phyloP scores from a whole-genome alignment of 1,284 basidiomycete species.

The Papiliotrema fonsecae region DNA sequence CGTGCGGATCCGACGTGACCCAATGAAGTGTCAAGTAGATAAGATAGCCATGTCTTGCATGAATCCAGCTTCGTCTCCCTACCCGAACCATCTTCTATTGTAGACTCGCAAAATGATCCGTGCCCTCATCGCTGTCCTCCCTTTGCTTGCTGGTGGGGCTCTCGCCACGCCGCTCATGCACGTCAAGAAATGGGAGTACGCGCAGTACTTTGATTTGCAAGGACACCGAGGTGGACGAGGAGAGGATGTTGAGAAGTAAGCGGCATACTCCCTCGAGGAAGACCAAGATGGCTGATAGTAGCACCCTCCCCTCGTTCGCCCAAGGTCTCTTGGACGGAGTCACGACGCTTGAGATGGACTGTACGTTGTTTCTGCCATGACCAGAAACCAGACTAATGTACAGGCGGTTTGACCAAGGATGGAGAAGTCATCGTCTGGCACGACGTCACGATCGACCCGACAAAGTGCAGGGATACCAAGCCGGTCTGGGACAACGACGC shows the following conservation, averaged over 20 bases:
- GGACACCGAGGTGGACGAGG: constrained; percentile 74
- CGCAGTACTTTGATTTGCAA: constrained; percentile 48
- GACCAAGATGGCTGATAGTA: background rate
- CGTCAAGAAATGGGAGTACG: constrained; percentile 24
- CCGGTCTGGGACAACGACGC: constrained; percentile 47
- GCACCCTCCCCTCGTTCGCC: constrained; percentile 37
- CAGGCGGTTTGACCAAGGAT: constrained; percentile 52
- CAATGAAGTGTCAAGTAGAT: too few relatives aligned
- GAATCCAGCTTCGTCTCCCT: too few relatives aligned
- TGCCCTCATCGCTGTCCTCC: background rate
- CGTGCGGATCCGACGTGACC: too few relatives aligned
- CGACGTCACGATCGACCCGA: constrained; percentile 59
- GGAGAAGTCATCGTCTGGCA: constrained; percentile 73
- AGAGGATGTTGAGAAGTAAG: constrained; percentile 44
- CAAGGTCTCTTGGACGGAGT: constrained; percentile 69
- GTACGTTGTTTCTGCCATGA: constrained; percentile 1
- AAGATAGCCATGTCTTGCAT: too few relatives aligned
- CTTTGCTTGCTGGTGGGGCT: background rate
- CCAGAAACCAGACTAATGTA: background rate
- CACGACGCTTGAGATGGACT: constrained; percentile 67
- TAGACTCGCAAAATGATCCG: background rate
- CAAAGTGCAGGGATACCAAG: constrained; percentile 63
- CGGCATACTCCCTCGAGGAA: background rate
- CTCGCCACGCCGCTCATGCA: background rate
- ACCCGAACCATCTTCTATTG: too few relatives aligned